Evolutionary conservation across 1,284 basidiomycete species (phyloP), one percentile per base, ranked within the genome.

Genomic region (Cystobasidium sp.): DNA sequence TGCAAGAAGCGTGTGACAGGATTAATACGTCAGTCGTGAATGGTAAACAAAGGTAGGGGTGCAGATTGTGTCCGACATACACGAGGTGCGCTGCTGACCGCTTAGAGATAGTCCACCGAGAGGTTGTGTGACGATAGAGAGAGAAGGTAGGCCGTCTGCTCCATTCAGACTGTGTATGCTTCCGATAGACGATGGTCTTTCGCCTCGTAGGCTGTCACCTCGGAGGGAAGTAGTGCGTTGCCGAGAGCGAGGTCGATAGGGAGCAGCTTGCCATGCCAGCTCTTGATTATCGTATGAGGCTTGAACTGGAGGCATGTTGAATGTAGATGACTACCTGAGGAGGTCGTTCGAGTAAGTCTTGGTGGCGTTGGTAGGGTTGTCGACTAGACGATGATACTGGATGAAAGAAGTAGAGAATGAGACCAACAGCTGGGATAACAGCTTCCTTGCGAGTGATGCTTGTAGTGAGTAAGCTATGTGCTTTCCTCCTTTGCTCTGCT

Each of bases 301-400:
- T 20, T 58, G 68, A 10, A 70, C 51, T 12, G 68, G 68, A 61
- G 68, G 68, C 68, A n/a, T n/a, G n/a, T n/a, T n/a, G n/a, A n/a
- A n/a, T n/a, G n/a, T n/a, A n/a, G n/a, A n/a, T n/a, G n/a, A n/a
- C n/a, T n/a, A n/a, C n/a, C n/a, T n/a, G n/a, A 6, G 6, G 53
- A 24, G 18, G 6, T 55, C 37, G 53, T 10, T 9, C 24, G 10
- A 31, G 16, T 55, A 22, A 53, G 24, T 55, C 6, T 10, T 24
- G 22, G 53, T 55, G 53, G 53, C 53, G 53, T 55, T 10, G 53
- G 22, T 55, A n/a, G n/a, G 53, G 20, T 24, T 55, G 37, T 55
- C 53, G 24, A 31, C 24, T 61, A 44, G 56, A 12, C 43, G 59
- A 44, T 63, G 37, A 44, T 20, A n/a, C n/a, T n/a, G 61, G 44